phyloP scores from a whole-genome alignment of 371 early-diverging fungal genomes.

The Nosema muscidifuracis region DNA sequence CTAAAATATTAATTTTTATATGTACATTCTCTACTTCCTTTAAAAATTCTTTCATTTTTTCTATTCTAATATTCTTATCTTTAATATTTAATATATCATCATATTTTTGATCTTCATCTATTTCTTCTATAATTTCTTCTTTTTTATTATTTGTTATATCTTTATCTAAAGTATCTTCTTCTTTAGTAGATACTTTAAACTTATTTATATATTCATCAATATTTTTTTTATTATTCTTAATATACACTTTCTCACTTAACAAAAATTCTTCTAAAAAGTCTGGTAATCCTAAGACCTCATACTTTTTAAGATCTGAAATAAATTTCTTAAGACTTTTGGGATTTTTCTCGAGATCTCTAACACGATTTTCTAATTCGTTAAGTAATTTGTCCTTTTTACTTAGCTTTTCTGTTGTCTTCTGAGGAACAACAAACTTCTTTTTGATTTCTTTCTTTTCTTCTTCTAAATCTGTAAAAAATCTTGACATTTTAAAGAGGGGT shows the following conservation, averaged over 20 bases:
- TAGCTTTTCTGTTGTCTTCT: neutral
- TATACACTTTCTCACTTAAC: conserved; percentile 8
- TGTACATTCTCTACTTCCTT: neutral
- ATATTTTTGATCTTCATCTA: conserved; percentile 31
- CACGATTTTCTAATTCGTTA: conserved; percentile 28
- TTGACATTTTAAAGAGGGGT: too few species aligned
- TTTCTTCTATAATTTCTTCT: conserved; percentile 26
- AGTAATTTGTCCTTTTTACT: conserved; percentile 34
- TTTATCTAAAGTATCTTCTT: too few species aligned
- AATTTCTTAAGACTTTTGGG: conserved; percentile 53
- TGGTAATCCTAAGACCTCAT: conserved; percentile 14
- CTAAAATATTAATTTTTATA: neutral
- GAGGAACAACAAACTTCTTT: neutral
- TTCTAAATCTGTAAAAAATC: conserved; percentile 47
- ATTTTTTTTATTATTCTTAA: conserved; percentile 5
- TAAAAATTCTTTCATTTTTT: conserved; percentile 6
- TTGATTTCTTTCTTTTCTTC: conserved; percentile 51
- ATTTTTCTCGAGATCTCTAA: conserved; percentile 24
- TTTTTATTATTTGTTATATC: conserved; percentile 16
- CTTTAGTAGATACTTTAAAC: conserved; percentile 9
- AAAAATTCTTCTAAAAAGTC: conserved; percentile 30
- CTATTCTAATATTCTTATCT: conserved; percentile 14
- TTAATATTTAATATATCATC: conserved; percentile 22
- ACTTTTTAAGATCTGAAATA: conserved; percentile 38
- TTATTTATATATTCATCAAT: conserved; percentile 28